A percentile compares a stretch with the other conserved stretches of the same genome.
phyloP scores from a whole-genome alignment of 306 rosid genomes.

The Prunus campanulata region DNA sequence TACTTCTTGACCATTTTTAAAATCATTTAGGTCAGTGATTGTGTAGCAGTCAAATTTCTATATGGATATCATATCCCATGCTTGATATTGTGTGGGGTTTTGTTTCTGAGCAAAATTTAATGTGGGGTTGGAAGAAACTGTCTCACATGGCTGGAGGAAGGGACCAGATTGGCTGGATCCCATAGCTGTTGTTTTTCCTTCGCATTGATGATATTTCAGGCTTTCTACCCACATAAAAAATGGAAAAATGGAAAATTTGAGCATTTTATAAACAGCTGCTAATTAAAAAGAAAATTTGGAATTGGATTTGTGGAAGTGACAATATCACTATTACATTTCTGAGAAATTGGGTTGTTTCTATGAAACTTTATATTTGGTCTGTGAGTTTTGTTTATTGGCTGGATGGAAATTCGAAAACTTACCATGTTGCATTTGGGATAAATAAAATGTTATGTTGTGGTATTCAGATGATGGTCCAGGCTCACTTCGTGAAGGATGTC shows the following conservation, averaged over 20 bases:
- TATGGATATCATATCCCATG: background rate
- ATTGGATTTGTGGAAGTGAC: background rate
- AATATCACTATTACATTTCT: background rate
- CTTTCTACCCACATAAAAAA: background rate
- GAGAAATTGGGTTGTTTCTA: background rate
- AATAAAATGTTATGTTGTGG: background rate
- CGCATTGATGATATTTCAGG: background rate
- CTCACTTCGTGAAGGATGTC: slow-evolving; percentile 71
- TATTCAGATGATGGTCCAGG: slow-evolving; percentile 74
- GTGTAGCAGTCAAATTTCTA: background rate
- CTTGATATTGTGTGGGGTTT: background rate
- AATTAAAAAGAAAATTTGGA: background rate
- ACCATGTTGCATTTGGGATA: background rate
- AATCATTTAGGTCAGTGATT: background rate
- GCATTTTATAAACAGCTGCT: background rate
- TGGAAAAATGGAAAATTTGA: background rate
- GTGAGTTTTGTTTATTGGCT: background rate
- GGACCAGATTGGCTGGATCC: slow-evolving; percentile 1
- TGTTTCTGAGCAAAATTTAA: background rate
- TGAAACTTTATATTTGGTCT: background rate
- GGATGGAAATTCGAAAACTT: background rate
- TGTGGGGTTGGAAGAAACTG: background rate
- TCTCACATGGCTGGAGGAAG: background rate
- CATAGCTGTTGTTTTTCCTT: background rate
- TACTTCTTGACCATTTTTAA: background rate